Evolutionary conservation across 2,329 filamentous ascomycete genomes (phyloP), one percentile per base, ranked within the genome.

Genomic region (Dothideomycetes sp.): DNA sequence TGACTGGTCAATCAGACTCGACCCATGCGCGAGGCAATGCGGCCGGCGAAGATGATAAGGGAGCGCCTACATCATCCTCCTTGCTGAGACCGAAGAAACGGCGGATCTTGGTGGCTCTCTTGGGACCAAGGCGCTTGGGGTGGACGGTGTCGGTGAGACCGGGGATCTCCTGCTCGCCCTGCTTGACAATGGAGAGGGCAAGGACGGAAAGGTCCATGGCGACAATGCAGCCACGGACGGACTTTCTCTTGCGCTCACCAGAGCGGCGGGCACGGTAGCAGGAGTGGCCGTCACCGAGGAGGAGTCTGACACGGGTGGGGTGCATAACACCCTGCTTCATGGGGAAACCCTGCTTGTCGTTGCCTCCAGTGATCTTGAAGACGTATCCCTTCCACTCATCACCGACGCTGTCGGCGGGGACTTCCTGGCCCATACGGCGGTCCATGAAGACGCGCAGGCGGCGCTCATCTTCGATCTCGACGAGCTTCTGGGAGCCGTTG

Each of bases 261-360:
- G 82, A 84, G 67, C 91, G 88, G 72, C 91, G 89, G 66, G 89
- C 80, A 65, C 91, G 89, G 82, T 96, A 98, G 85, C 91, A 98
- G 59, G 86, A 91, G 84, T 96, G 91, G 68, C 91, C 91, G 42
- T 94, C 87, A 65, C 82, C 66, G 64, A 98, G 86, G 62, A 98
- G 84, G 56, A 98, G 87, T 58, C 85, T 83, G 73, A 95, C 91
- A 91, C 91, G 91, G 68, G 85, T 91, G 61, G 91, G 88, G 70
- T 94, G 84, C 79, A 98, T 89, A 68, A 94, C 84, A 78, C 91
- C 91, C 82, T 98, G 93, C 87, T 98, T 98, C 91, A 98, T 98
- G 59, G 91, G 91, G 81, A 98, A 98, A 76, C 91, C 91, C 79
- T 98, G 93, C 86, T 98, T 98, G 84, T 98, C 91, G 84, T 98